Evolutionary conservation across 2,329 filamentous ascomycete species (phyloP), one percentile per base, ranked within the genome.

Genomic region (Monosporascus sp.): DNA sequence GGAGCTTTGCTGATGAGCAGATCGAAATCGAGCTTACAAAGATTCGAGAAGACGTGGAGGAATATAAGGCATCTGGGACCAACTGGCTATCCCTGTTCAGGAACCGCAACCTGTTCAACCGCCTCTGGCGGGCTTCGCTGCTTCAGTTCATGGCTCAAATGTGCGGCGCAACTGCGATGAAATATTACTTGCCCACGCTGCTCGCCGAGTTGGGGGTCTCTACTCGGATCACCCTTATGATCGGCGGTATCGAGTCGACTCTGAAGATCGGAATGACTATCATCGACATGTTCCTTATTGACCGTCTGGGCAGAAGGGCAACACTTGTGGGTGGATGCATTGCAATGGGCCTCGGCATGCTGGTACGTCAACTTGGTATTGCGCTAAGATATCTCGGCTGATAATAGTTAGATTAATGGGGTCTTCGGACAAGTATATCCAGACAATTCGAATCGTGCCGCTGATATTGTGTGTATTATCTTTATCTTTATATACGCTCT

Each of bases 111-210:
- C 67, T 83, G 1, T 78, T 77, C 60, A 70, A 74, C 15, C 72
- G 81, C 0, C 68, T 84, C 15, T 83, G 81, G 81, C 73, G 80
- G 18, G 79, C 79, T 1, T 73, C 78, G 0, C 66, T 82, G 1
- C 69, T 83, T 5, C 80, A 83, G 62, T 83, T 83, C 64, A 79
- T 83, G 76, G 77, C 78, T 0, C 79, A 82, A 58, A 79, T 83
- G 76, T 82, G 78, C 57, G 80, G 81, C 20, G 79, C 79, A 15
- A 79, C 79, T 0, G 79, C 79, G 3, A 82, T 83, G 71, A 83
- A 83, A 59, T 83, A 83, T 58, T 83, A 83, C 58, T 71, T 83
- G 0, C 80, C 80, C 0, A 75, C 73, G 0, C 75, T 82, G 8
- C 77, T 83, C 53, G 64, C 71, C 49, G 73, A 73, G 3, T 66